Percentiles rank a stretch among this genome's conserved stretches.
These are phyloP conservation scores for Canavalia ensiformis DNA, from an alignment of 306 rosid genomes.

Conservation along the genomic window DNA sequence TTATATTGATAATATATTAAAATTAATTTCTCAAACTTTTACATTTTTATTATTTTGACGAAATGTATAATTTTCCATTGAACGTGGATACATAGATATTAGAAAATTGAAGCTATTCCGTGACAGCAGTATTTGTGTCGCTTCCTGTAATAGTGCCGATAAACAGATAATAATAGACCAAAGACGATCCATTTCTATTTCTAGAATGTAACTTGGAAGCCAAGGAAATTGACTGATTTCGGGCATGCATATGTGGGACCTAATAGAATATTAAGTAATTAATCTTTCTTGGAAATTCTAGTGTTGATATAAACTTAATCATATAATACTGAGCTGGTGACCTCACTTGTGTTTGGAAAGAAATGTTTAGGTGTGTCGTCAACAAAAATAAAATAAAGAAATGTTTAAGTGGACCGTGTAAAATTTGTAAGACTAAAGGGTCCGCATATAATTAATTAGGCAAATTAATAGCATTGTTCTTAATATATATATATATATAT, in stretches of 20 bases:
- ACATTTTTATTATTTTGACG: no score
- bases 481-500: not conserved
- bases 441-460: not conserved
- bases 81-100: no score
- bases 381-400: not conserved
- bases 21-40: no score
- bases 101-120: no score
- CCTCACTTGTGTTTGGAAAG: conserved; percentile 1
- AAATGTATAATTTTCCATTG: no score
- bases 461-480: not conserved
- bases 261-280: conserved; percentile 7
- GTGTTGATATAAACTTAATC: not conserved
- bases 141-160: no score
- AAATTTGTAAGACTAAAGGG: not conserved
- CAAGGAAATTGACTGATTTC: not conserved
- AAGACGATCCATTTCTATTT: not conserved
- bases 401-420: not conserved
- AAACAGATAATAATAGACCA: no score
- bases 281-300: not conserved
- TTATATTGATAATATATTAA: no score
- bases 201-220: conserved; percentile 24
- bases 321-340: conserved; percentile 10
- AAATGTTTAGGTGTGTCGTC: not conserved
- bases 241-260: conserved; percentile 6
- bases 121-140: no score